A percentile compares a stretch with the other conserved stretches of the same genome.
These are phyloP conservation scores for Asterochloris erici DNA, from an alignment of 139 green algal genomes.

Conservation along the genomic window DNA sequence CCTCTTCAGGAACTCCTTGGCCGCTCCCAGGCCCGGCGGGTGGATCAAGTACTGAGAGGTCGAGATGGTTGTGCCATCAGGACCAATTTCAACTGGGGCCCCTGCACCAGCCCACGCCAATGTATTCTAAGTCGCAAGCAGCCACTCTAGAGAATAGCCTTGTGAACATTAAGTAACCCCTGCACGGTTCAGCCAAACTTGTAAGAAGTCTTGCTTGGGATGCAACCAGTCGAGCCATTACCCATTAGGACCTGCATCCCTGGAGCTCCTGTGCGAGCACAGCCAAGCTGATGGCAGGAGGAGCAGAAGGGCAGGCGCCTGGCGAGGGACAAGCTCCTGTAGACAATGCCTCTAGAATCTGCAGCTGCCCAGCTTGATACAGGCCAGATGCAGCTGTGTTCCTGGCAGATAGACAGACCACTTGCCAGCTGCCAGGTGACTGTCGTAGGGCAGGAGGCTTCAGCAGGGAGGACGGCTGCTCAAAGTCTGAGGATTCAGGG, in stretches of 20 bases:
- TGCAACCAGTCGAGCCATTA: too few species aligned
- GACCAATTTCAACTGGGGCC: conserved; percentile 7
- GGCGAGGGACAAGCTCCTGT: too few species aligned
- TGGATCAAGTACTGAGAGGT: not conserved
- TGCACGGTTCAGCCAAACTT: too few species aligned
- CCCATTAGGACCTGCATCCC: too few species aligned
- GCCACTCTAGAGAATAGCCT: too few species aligned
- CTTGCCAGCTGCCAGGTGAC: not conserved
- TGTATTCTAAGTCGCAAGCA: too few species aligned
- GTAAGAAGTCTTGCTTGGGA: too few species aligned
- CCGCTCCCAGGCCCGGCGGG: conserved; percentile 2
- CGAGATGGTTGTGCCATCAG: not conserved
- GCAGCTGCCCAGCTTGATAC: not conserved
- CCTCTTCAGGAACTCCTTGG: conserved; percentile 9
- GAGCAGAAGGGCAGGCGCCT: too few species aligned
- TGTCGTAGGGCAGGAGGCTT: not conserved
- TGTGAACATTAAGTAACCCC: too few species aligned
- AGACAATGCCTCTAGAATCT: not conserved
- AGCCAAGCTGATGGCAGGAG: too few species aligned
- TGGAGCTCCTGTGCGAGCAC: too few species aligned
- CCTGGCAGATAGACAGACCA: not conserved
- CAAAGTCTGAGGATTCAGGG: not conserved
- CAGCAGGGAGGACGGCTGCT: not conserved
- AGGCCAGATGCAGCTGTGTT: not conserved
- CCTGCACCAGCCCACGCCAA: not conserved